A percentile compares a stretch with the other conserved stretches of the same genome.
Conservation (phyloP, 495 filamentous ascomycete species). For the Aspergillus kassunensis region DNA sequence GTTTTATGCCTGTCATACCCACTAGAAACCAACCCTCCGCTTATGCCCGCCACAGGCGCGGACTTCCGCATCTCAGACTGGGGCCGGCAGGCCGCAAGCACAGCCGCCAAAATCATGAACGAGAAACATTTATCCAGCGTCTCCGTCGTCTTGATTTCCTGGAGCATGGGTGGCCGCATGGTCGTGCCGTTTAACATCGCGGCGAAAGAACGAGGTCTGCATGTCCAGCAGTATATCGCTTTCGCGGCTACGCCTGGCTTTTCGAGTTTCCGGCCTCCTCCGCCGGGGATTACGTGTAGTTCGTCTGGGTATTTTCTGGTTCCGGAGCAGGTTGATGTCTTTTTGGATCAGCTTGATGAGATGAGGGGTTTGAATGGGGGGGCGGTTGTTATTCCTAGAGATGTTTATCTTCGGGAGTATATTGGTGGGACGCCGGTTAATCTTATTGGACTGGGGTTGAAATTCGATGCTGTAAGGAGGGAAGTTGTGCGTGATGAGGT, state of each 20-base stretch:
- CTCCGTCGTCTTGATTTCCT: conserved; percentile 15
- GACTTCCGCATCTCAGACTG: conserved; percentile 19
- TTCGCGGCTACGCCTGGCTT: conserved; percentile 24
- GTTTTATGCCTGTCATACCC: conserved; percentile 27
- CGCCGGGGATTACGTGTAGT: background rate
- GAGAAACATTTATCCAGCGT: conserved; percentile 4
- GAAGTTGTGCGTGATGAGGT: conserved; percentile 12
- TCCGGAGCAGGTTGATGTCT: conserved; percentile 4
- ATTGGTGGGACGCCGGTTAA: conserved; percentile 20
- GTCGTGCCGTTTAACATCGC: conserved; percentile 18
- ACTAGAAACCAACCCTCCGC: conserved; percentile 13
- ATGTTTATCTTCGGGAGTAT: conserved; percentile 22
- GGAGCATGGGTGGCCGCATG: conserved; percentile 27
- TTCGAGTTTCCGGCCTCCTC: conserved; percentile 9
- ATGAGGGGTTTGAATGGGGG: conserved; percentile 12
- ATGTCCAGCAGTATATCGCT: conserved; percentile 19
- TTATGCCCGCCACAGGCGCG: conserved; percentile 15
- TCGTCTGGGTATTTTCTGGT: conserved; percentile 12
- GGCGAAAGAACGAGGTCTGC: conserved; percentile 12
- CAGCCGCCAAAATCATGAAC: conserved; percentile 9
- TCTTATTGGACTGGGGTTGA: conserved; percentile 16
- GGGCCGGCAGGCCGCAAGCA: conserved; percentile 21
- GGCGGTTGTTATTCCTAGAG: conserved; percentile 11
- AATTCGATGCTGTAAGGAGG: conserved; percentile 8
- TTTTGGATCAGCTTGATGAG: conserved; percentile 12